Percentiles rank a stretch among this genome's conserved stretches.
These are phyloP conservation scores for Arthrobotrys sphaeroides DNA, from an alignment of 2,329 filamentous ascomycete species.

Conservation along the genomic window DNA sequence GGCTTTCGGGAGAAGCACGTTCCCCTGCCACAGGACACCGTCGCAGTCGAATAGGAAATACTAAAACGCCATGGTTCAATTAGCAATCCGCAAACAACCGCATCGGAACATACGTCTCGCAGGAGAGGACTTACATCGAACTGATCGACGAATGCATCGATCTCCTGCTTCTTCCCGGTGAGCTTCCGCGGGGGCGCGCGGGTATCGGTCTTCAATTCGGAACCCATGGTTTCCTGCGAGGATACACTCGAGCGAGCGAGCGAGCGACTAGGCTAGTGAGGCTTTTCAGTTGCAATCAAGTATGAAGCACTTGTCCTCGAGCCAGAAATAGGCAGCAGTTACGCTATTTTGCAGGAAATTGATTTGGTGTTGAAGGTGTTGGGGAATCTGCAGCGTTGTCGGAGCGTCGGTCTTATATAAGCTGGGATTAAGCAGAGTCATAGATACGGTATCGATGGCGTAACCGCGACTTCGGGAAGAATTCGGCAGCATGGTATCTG, in stretches of 20 bases:
- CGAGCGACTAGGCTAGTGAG: too few relatives aligned
- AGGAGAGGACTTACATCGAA: conserved; percentile 86
- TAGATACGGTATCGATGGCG: background rate
- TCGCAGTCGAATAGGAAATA: conserved; percentile 97
- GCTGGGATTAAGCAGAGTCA: background rate
- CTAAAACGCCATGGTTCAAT: conserved; percentile 64
- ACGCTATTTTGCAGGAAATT: too few relatives aligned
- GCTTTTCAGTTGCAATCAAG: too few relatives aligned
- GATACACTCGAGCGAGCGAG: background rate
- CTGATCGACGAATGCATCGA: conserved; percentile 83
- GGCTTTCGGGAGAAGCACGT: conserved; percentile 84
- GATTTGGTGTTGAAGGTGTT: conserved; percentile 43
- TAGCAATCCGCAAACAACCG: too few relatives aligned
- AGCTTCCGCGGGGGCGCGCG: conserved; percentile 68
- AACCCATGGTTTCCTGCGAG: conserved; percentile 12
- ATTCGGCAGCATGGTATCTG: too few relatives aligned
- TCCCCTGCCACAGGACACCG: conserved; percentile 96
- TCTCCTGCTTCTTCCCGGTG: conserved; percentile 78
- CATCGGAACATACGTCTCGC: too few relatives aligned
- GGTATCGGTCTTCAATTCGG: conserved; percentile 20
- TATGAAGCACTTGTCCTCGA: too few relatives aligned
- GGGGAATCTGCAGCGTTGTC: conserved; percentile 47
- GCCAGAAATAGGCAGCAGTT: too few relatives aligned
- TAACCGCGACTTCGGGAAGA: background rate
- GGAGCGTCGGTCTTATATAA: conserved; percentile 30